Evolutionary conservation across 495 filamentous ascomycete species (phyloP).

Genomic region (Penicillium salamii): DNA sequence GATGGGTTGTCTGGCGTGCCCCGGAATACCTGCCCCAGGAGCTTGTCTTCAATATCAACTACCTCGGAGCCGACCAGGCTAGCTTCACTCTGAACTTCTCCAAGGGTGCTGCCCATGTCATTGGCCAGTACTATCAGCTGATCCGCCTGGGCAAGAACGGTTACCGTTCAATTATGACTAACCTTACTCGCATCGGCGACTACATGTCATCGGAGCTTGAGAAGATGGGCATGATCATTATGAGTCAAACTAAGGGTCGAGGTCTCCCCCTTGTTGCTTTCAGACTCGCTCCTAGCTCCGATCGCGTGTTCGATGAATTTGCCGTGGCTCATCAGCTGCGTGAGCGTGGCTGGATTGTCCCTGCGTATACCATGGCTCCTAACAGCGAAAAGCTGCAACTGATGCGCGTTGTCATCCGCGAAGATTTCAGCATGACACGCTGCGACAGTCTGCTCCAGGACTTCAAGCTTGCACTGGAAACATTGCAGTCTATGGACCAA

Average conservation of each 20-base stretch:
- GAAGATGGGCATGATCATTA: slow-evolving; percentile 75
- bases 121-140: slow-evolving; percentile 94
- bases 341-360: slow-evolving; percentile 82
- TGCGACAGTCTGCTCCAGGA: slow-evolving; percentile 72
- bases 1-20: slow-evolving; percentile 87
- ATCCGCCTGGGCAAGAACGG: slow-evolving; percentile 89
- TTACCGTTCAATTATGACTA: slow-evolving; percentile 82
- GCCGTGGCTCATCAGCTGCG: slow-evolving; percentile 78
- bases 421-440: slow-evolving; percentile 77
- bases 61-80: slow-evolving; percentile 90
- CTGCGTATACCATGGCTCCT: slow-evolving; percentile 93
- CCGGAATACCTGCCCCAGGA: slow-evolving; percentile 82
- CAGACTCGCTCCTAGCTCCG: slow-evolving; percentile 57
- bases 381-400: slow-evolving; percentile 74
- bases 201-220: slow-evolving; percentile 70
- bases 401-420: slow-evolving; percentile 83
- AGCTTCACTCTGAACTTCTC: slow-evolving; percentile 98
- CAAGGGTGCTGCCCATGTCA: slow-evolving; percentile 87
- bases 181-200: slow-evolving; percentile 78
- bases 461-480: slow-evolving; percentile 65
- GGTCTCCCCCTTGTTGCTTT: slow-evolving; percentile 87
- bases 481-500: slow-evolving; percentile 70
- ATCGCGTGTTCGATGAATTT: slow-evolving; percentile 77
- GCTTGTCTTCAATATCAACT: slow-evolving; percentile 97
- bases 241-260: slow-evolving; percentile 69